A percentile compares a stretch with the other conserved stretches of the same genome.
Conservation (phyloP, 1,139 yeast species). For the Magnusiomyces paraingens region DNA sequence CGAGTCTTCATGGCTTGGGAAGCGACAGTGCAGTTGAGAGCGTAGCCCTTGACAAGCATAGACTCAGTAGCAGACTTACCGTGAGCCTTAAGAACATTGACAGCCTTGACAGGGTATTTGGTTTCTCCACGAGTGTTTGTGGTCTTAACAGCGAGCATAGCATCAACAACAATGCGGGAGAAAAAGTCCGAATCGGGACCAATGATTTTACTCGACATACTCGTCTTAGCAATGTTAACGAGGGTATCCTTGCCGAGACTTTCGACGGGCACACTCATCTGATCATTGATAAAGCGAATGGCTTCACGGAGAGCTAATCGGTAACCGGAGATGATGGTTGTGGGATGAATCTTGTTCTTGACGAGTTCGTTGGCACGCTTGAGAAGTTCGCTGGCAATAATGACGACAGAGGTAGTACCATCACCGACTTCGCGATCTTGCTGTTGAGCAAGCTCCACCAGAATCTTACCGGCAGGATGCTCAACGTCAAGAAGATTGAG, state of each 20-base stretch:
- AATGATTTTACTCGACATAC: constrained; percentile 94
- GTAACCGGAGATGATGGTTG: constrained; percentile 95
- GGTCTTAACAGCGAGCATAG: constrained; percentile 87
- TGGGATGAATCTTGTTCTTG: constrained; percentile 90
- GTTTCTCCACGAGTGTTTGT: constrained; percentile 80
- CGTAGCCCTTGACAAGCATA: constrained; percentile 84
- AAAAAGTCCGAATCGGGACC: constrained; percentile 95
- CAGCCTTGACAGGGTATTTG: constrained; percentile 96
- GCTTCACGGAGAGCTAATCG: constrained; percentile 93
- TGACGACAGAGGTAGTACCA: constrained; percentile 87
- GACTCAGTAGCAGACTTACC: constrained; percentile 91
- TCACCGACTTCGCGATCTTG: constrained; percentile 99
- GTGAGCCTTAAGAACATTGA: constrained; percentile 90
- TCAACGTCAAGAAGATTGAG: constrained; percentile 87
- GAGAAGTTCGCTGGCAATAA: constrained; percentile 86
- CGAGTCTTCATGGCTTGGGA: constrained; percentile 92
- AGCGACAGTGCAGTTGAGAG: constrained; percentile 94
- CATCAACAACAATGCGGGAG: constrained; percentile 86
- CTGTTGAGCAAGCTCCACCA: constrained; percentile 96
- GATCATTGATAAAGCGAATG: constrained; percentile 77
- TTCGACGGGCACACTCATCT: constrained; percentile 74
- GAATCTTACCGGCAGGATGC: constrained; percentile 97
- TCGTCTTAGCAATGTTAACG: constrained; percentile 87
- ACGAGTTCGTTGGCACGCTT: constrained; percentile 93
- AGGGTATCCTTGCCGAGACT: constrained; percentile 69